These are phyloP conservation scores for Agaricus sinodeliciosus DNA, from an alignment of 768 basidiomycete species.

Conservation along the genomic window DNA sequence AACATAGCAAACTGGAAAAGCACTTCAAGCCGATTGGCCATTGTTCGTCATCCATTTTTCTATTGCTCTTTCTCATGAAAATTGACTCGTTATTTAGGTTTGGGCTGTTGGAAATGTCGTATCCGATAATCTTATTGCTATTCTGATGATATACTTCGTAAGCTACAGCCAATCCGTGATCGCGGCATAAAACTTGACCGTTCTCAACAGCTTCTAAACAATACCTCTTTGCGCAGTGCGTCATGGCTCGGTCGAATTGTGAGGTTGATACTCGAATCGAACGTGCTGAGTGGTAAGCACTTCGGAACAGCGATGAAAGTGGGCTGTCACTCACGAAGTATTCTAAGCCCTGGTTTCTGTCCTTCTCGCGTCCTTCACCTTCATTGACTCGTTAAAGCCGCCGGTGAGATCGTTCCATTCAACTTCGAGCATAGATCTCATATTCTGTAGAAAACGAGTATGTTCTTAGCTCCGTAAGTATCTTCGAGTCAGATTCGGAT, in stretches of 20 bases:
- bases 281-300: neutral
- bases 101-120: neutral
- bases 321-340: neutral
- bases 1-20: neutral
- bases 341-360: neutral
- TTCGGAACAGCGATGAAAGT: neutral
- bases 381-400: neutral
- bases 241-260: slow-evolving; percentile 1
- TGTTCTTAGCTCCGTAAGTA: slow-evolving; percentile 8
- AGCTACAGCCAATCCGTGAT: neutral
- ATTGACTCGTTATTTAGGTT: neutral
- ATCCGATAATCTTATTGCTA: slow-evolving; percentile 2
- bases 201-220: neutral
- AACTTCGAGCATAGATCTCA: neutral
- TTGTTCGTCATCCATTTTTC: neutral
- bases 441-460: neutral
- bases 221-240: neutral
- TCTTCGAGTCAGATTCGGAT: too few relatives aligned
- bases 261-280: slow-evolving; percentile 6
- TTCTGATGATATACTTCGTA: neutral
- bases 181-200: neutral
- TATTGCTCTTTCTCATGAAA: neutral
- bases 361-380: neutral
- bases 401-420: neutral
- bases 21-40: neutral